A percentile compares a stretch with the other conserved stretches of the same genome.
phyloP scores from a whole-genome alignment of 2,329 filamentous ascomycete genomes.

The Colletotrichum chrysophilum region DNA sequence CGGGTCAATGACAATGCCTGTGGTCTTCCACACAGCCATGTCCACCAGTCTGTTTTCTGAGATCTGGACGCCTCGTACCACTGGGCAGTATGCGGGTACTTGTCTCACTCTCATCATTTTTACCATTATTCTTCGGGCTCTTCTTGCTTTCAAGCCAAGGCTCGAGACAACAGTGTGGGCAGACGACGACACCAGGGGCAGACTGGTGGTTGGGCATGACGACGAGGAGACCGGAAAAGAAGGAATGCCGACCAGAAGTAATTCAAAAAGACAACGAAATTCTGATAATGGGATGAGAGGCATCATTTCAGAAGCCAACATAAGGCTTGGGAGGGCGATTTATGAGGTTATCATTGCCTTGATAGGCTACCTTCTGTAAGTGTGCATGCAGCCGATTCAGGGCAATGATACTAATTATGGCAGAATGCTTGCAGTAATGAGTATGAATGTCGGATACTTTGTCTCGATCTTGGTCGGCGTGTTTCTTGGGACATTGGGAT shows the following conservation, averaged over 20 bases:
- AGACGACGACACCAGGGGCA: neutral
- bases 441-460: constrained; percentile 79
- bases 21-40: constrained; percentile 12
- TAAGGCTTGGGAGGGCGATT: neutral
- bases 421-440: constrained; percentile 87
- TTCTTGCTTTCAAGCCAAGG: constrained; percentile 3
- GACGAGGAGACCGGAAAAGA: neutral
- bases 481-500: constrained; percentile 76
- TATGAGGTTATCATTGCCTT: constrained; percentile 2
- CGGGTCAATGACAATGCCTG: neutral
- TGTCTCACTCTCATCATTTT: neutral
- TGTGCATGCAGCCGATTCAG: constrained; percentile 26
- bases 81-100: neutral
- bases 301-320: neutral
- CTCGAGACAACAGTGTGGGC: neutral
- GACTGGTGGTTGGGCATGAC: neutral
- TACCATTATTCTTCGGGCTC: neutral
- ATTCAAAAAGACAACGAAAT: neutral
- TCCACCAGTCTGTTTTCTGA: neutral
- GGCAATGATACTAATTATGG: neutral
- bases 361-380: constrained; percentile 77
- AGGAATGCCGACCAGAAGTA: fast-evolving
- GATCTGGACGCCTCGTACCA: neutral
- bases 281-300: neutral
- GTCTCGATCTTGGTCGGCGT: constrained; percentile 71